phyloP scores from a whole-genome alignment of 345 rosid genomes.

The Salix purpurea region DNA sequence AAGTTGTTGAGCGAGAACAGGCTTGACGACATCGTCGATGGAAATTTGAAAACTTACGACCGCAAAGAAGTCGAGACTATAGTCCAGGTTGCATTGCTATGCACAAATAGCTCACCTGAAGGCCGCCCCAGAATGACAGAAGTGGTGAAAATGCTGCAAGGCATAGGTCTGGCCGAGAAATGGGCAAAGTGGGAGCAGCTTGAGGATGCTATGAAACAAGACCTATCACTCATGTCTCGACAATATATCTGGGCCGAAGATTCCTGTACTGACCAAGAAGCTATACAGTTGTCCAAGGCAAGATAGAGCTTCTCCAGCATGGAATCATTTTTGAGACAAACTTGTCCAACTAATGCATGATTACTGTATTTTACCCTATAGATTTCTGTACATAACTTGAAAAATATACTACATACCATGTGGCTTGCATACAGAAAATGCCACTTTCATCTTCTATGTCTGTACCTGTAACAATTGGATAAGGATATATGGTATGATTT shows the following conservation, averaged over 20 bases:
- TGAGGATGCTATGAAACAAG: conserved; percentile 58
- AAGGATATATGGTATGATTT: background rate
- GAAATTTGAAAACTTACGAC: conserved; percentile 47
- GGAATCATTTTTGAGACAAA: conserved; percentile 2
- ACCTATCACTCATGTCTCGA: conserved; percentile 44
- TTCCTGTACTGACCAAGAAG: conserved; percentile 60
- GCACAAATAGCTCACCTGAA: conserved; percentile 75
- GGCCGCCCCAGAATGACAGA: conserved; percentile 67
- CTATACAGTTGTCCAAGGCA: conserved; percentile 69
- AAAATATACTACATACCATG: background rate
- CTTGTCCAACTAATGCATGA: background rate
- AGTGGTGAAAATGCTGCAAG: conserved; percentile 77
- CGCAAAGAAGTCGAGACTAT: conserved; percentile 64
- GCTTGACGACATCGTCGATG: conserved; percentile 68
- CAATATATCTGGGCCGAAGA: conserved; percentile 68
- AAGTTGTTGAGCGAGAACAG: conserved; percentile 68
- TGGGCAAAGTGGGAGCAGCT: conserved; percentile 74
- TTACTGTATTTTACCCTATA: background rate
- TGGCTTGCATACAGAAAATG: background rate
- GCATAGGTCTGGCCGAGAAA: conserved; percentile 59
- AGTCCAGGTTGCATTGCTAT: conserved; percentile 73
- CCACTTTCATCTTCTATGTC: background rate
- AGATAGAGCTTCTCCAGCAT: conserved; percentile 42
- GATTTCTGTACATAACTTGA: background rate
- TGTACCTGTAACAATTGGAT: background rate